A percentile compares a stretch with the other conserved stretches of the same genome.
Evolutionary conservation across 2,329 filamentous ascomycete species (phyloP).

Genomic region (Graphium sp.): DNA sequence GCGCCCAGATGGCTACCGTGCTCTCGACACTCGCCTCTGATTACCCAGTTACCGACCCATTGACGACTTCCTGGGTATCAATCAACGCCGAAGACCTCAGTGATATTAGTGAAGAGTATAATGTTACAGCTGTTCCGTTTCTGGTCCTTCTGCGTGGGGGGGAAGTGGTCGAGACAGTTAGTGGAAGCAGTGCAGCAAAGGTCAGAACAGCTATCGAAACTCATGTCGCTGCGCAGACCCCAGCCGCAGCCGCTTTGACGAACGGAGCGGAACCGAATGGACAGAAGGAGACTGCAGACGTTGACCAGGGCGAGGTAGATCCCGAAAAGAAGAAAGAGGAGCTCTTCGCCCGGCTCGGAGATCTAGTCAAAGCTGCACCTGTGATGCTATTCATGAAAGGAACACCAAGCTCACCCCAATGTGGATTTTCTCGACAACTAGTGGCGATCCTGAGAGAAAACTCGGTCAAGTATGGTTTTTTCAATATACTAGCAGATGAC

Average conservation of each 20-base stretch:
- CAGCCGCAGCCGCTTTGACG: slow-evolving; percentile 15
- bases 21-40: slow-evolving; percentile 73
- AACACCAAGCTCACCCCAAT: slow-evolving; percentile 74
- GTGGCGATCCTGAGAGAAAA: slow-evolving; percentile 77
- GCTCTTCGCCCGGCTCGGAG: slow-evolving; percentile 60
- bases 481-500: slow-evolving; percentile 96
- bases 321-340: slow-evolving; percentile 60
- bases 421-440: slow-evolving; percentile 82
- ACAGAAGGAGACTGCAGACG: slow-evolving; percentile 20
- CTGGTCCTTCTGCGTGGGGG: slow-evolving; percentile 67
- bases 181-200: slow-evolving; percentile 75
- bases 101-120: slow-evolving; percentile 81
- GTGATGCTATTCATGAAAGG: slow-evolving; percentile 87
- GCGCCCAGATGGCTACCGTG: slow-evolving; percentile 82
- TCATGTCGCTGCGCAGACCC: slow-evolving; percentile 40
- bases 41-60: slow-evolving; percentile 54
- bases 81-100: slow-evolving; percentile 90
- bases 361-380: slow-evolving; percentile 85
- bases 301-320: slow-evolving; percentile 18
- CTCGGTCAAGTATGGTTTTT: slow-evolving; percentile 92
- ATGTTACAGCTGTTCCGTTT: slow-evolving; percentile 88
- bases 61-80: slow-evolving; percentile 64
- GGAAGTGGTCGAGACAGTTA: slow-evolving; percentile 67
- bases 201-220: slow-evolving; percentile 75
- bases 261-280: slow-evolving; percentile 43